Evolutionary conservation across 108 stramenopile genomes (phyloP), one percentile per base, ranked within the genome.

Genomic region (Asterionellopsis glacialis): DNA sequence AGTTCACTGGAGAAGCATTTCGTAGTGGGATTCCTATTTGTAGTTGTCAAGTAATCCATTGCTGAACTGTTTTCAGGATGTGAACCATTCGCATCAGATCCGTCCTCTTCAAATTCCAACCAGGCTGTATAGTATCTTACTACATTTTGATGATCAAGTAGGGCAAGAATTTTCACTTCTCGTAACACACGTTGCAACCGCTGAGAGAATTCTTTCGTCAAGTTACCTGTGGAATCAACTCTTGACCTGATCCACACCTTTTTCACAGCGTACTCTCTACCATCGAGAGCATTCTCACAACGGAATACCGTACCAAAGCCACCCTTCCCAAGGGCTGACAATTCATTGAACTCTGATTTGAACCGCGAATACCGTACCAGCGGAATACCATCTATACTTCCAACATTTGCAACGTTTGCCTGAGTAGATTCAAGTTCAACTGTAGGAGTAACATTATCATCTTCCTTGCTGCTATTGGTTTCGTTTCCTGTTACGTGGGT

Each of bases 101-200:
- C 47, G 9, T 48, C 47, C 51, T 80, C 59, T 33, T 88, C 85
- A 11, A 83, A 61, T 71, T 97, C 97, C 28, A 97, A 65, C 97
- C 97, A 98, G 2, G 97, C 95, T 11, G 91, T 94, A 67, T 96
- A 97, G 71, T 98, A 98, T 51, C 97, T 84, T 16, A 98, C 97
- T 51, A 97, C 92, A 64, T 98, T 90, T 41, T 82, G 81, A 65
- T 98, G 97, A 59, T 95, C 95, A 26, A 98, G 64, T 21, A 83
- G 65, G 12, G 96, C 93, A 28, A 98, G 72, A 52, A 87, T 87
- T 47, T 94, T 92, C 7, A 98, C 97, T 84, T 98, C 97, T 57
- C 97, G 87, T 57, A 98, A 64, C 11, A 96, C 87, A 61, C 93
- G 84, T 41, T 84, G 76, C 44, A 96, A 63, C 23, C 72, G 79